Evolutionary conservation across 2,329 filamentous ascomycete species (phyloP), one percentile per base, ranked within the genome.

Genomic region (Zarea fungicola): DNA sequence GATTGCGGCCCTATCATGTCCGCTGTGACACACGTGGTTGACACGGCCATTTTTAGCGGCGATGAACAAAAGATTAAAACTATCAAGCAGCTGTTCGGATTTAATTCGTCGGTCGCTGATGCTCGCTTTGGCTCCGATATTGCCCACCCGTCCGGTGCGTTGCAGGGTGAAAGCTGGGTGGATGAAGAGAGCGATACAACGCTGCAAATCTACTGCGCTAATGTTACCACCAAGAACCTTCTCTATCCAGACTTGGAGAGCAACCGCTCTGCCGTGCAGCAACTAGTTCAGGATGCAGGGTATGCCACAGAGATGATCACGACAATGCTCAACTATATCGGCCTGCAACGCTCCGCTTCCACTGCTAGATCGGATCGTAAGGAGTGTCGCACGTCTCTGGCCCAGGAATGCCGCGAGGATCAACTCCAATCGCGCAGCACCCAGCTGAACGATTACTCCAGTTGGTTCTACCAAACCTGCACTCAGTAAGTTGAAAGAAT

Each of bases 1-100:
- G 76, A 79, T 23, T 93, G 89, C 59, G 76, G 90, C 28, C 65
- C 71, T 1, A 75, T 75, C 1, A 83, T 82, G 0, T 81, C 85
- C 59, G 81, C 71, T 53, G 57, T 80, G n/a, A 76, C 73, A 1
- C 63, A 76, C 36, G 62, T 76, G 3, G 60, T 78, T 18, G 78
- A 81, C 58, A 73, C 68, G 29, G 74, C 80, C 29, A 66, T 80
- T 3, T 63, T 76, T 14, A 64, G 65, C 29, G 62, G 65, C 49
- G 28, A 45, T 16, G 21, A 37, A 2, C 57, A 63, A 2, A 60
- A 64, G 18, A 53, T 57, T 19, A 58, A 65, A 1, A 64, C 78
- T 23, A 83, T 69, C 9, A 57, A 64, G 35, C 56, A 67, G 8
- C 84, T 76, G 5, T 50, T 50, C 11, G 34, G 42, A 1, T 45